These are phyloP conservation scores for Fusarium falciforme DNA, from an alignment of 2,329 filamentous ascomycete species.

Conservation along the genomic window DNA sequence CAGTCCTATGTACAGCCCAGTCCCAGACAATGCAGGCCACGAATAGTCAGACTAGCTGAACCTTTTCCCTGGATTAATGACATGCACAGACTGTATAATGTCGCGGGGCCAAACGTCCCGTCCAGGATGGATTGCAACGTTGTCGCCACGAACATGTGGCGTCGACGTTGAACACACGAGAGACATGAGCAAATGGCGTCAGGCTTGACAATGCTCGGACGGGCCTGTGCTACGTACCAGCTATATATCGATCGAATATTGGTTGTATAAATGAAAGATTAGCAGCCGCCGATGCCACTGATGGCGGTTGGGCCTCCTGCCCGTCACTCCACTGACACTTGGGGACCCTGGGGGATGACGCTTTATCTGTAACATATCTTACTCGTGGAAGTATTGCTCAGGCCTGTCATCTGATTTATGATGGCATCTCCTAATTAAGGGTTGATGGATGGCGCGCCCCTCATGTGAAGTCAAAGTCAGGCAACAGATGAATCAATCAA, in stretches of 20 bases:
- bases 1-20: not conserved
- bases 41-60: not conserved
- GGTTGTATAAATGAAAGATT: not conserved
- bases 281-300: constrained; percentile 12
- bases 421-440: not conserved
- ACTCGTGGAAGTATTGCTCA: constrained; percentile 7
- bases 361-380: constrained; percentile 30
- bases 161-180: constrained; percentile 3
- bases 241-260: not conserved
- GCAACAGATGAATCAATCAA: not conserved
- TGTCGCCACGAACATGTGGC: constrained; percentile 25
- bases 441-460: not conserved
- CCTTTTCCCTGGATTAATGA: not conserved
- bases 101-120: not conserved
- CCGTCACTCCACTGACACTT: constrained; percentile 6
- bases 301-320: constrained; percentile 8
- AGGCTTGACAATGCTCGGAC: not conserved
- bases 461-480: not conserved
- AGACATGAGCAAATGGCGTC: not conserved
- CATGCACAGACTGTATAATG: not conserved
- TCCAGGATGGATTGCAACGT: not conserved
- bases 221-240: not conserved
- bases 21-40: not conserved
- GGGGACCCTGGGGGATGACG: not conserved
- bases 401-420: not conserved